Evolutionary conservation across 768 basidiomycete species (phyloP).

Genomic region (Russula compacta): DNA sequence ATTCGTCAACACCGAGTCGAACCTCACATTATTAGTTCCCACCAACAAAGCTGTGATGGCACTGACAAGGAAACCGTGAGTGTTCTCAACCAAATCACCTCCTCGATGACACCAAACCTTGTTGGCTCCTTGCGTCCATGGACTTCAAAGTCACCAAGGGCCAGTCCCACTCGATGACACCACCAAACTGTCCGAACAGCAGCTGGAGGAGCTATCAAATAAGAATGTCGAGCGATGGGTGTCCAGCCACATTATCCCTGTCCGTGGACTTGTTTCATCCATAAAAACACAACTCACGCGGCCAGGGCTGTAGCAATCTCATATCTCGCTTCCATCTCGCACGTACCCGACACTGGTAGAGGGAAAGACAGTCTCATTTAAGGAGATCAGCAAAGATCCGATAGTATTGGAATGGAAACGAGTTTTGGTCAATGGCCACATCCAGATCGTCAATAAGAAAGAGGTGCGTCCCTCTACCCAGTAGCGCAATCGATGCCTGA

Average conservation of each 20-base stretch:
- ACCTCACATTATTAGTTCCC: slow-evolving; percentile 64
- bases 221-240: slow-evolving; percentile 75
- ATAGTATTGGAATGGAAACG: slow-evolving; percentile 46
- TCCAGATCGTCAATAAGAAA: slow-evolving; percentile 49
- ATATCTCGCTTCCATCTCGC: slow-evolving; percentile 36
- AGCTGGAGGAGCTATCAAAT: slow-evolving; percentile 51
- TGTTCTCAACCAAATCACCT: background rate
- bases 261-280: slow-evolving; percentile 28
- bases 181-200: slow-evolving; percentile 53
- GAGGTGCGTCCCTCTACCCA: slow-evolving; percentile 37
- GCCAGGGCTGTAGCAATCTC: slow-evolving; percentile 33
- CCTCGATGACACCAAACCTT: background rate
- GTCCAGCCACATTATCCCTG: slow-evolving; percentile 75
- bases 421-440: slow-evolving; percentile 46
- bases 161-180: slow-evolving; percentile 33
- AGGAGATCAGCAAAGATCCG: slow-evolving; percentile 28
- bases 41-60: slow-evolving; percentile 86
- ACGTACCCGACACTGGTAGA: slow-evolving; percentile 52
- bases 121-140: background rate
- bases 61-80: slow-evolving; percentile 73
- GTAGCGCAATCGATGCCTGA: background rate
- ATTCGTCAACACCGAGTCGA: slow-evolving; percentile 30
- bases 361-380: slow-evolving; percentile 50
- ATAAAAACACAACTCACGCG: background rate
- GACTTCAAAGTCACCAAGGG: slow-evolving; percentile 49